Evolutionary conservation across 768 basidiomycete genomes (phyloP), one percentile per base, ranked within the genome.

Genomic region (Boletus rufocinnamomeus): DNA sequence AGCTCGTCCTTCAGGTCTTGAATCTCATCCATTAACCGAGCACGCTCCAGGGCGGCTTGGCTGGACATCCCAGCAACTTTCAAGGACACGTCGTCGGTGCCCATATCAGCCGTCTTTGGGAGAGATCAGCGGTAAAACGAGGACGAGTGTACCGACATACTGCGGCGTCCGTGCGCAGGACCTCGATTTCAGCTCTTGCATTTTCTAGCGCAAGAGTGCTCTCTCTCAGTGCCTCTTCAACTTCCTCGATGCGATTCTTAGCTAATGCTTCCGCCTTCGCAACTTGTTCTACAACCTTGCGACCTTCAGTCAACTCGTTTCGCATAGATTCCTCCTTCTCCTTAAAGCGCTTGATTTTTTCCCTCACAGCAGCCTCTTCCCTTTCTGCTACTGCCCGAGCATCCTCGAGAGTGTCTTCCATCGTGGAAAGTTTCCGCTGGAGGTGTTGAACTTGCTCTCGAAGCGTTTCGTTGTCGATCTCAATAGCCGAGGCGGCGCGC

Each of bases 401-500:
- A 66, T 97, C 94, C 63, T 95, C 93, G 17, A 98, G 80, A 62
- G 84, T 78, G 66, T 96, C 96, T 68, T 98, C 95, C 66, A 96
- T 78, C 40, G 76, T 77, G 2, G 80, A 72, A 30, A 95, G 81
- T 71, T 88, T 89, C 68, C 83, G 84, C 68, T 93, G 89, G 35
- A 96, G 78, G 73, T 98, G 92, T 41, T 84, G 83, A n/a, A 93
- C 81, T 71, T 99, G 95, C 30, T 95, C 95, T 17, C 83, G 85
- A 14, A 98, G 83, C 16, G 85, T 88, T 71, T 98, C 95, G 66
- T 98, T 98, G 73, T 99, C 95, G 62, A 99, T 98, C 68, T 93
- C 86, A 3, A 87, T 83, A 0, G 95, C 95, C 10, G 92, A 87
- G 6, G 83, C 75, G 5, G 82, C 78, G 28, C 77, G 76, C 8